Evolutionary conservation across 257 asterid genomes (phyloP).

Genomic region (Nicotiana otophora): DNA sequence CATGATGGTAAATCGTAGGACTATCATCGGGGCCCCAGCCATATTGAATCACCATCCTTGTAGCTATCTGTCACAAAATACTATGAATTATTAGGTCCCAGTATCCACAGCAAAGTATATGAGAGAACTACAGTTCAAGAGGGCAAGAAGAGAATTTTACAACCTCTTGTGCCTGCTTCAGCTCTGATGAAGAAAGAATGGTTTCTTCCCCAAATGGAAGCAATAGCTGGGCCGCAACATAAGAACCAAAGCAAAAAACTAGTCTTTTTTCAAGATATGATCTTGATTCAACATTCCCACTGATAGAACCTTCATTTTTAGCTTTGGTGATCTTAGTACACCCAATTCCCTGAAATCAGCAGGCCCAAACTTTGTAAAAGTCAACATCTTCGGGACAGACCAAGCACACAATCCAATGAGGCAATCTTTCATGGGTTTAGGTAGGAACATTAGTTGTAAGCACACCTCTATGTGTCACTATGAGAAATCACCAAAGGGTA

Average conservation of each 20-base stretch:
- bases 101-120: constrained; percentile 10
- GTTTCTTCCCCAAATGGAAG: constrained; percentile 97
- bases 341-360: constrained; percentile 75
- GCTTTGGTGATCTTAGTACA: constrained; percentile 86
- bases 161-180: constrained; percentile 93
- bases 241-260: constrained; percentile 92
- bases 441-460: background rate
- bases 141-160: constrained; percentile 12
- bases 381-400: background rate
- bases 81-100: constrained; percentile 15
- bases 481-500: background rate
- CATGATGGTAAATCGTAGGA: constrained; percentile 74
- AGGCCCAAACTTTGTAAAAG: constrained; percentile 9
- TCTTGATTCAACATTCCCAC: constrained; percentile 83
- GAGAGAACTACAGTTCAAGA: background rate
- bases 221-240: constrained; percentile 78
- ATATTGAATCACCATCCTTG: constrained; percentile 85
- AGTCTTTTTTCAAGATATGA: constrained; percentile 87
- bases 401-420: constrained; percentile 6
- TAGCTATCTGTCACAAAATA: constrained; percentile 67
- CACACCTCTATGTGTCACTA: background rate
- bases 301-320: constrained; percentile 49
- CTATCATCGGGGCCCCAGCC: constrained; percentile 98
- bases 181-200: constrained; percentile 70
- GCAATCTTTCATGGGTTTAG: background rate